Evolutionary conservation across 495 filamentous ascomycete genomes (phyloP).

Genomic region (Penicillium odoratum): DNA sequence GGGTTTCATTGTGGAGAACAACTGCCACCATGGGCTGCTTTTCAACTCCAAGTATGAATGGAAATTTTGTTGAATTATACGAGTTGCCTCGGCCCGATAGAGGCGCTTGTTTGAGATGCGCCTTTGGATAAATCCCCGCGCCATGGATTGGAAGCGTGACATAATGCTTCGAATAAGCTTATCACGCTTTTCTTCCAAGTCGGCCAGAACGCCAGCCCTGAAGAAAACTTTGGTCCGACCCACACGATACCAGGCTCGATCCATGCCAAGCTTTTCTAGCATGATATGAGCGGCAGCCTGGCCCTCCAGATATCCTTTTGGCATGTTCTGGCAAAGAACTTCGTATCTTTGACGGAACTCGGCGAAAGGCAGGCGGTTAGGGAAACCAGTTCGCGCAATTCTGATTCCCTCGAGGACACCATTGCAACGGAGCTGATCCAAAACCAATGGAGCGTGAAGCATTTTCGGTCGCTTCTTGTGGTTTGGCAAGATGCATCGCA

Average conservation of each 20-base stretch:
- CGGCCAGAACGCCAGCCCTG: slow-evolving; percentile 91
- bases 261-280: slow-evolving; percentile 84
- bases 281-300: slow-evolving; percentile 83
- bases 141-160: slow-evolving; percentile 88
- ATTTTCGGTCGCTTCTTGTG: slow-evolving; percentile 98
- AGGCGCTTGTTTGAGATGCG: slow-evolving; percentile 87
- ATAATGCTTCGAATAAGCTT: slow-evolving; percentile 89
- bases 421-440: slow-evolving; percentile 96
- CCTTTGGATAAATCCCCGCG: slow-evolving; percentile 84
- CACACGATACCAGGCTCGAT: slow-evolving; percentile 84
- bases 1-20: slow-evolving; percentile 95
- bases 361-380: slow-evolving; percentile 86
- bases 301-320: slow-evolving; percentile 87
- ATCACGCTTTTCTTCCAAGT: slow-evolving; percentile 94
- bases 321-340: slow-evolving; percentile 88
- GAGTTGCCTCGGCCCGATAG: slow-evolving; percentile 90
- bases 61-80: slow-evolving; percentile 94
- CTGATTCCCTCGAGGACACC: slow-evolving; percentile 98
- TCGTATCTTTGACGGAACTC: slow-evolving; percentile 97
- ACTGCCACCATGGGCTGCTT: slow-evolving; percentile 92
- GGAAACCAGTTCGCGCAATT: slow-evolving; percentile 97
- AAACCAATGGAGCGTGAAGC: slow-evolving; percentile 80
- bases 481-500: slow-evolving; percentile 96
- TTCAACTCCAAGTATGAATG: slow-evolving; percentile 84
- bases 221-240: slow-evolving; percentile 99